Evolutionary conservation across 805 yeast species (phyloP).

Genomic region (Lachancea fermentati): DNA sequence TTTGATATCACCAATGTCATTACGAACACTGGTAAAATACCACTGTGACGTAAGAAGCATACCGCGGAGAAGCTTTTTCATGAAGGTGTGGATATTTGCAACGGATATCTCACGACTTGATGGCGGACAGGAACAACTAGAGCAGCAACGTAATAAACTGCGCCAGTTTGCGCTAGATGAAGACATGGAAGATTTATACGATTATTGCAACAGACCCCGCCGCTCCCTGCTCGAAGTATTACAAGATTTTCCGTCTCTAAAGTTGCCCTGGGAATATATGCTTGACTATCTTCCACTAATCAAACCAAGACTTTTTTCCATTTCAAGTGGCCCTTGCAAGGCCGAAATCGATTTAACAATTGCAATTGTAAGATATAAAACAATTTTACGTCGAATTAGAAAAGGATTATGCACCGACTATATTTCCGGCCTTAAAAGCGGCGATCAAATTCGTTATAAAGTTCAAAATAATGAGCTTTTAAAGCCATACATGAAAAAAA

Average conservation of each 20-base stretch:
- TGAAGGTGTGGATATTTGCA: conserved; percentile 67
- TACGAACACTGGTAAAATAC: conserved; percentile 65
- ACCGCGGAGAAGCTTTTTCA: conserved; percentile 81
- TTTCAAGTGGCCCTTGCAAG: conserved; percentile 51
- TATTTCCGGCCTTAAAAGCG: conserved; percentile 46
- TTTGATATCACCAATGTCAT: conserved; percentile 52
- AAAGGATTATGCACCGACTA: conserved; percentile 80
- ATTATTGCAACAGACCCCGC: conserved; percentile 91
- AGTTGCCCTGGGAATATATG: conserved; percentile 68
- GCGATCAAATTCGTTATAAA: conserved; percentile 49
- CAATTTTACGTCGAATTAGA: conserved; percentile 69
- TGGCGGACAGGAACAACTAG: conserved; percentile 30
- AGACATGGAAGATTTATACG: conserved; percentile 75
- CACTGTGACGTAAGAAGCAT: conserved; percentile 79
- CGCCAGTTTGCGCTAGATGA: conserved; percentile 66
- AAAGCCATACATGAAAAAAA: conserved; percentile 30
- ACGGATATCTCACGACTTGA: conserved; percentile 38
- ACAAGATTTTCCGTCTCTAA: conserved; percentile 71
- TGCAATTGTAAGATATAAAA: conserved; percentile 82
- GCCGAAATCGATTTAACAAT: conserved; percentile 62
- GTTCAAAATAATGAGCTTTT: conserved; percentile 42
- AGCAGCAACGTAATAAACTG: conserved; percentile 69
- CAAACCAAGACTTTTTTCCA: conserved; percentile 78
- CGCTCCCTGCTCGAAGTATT: conserved; percentile 80
- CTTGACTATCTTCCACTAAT: conserved; percentile 75